A percentile compares a stretch with the other conserved stretches of the same genome.
These are phyloP conservation scores for Holtermanniella nyarrowii DNA, from an alignment of 768 basidiomycete genomes.

Conservation along the genomic window DNA sequence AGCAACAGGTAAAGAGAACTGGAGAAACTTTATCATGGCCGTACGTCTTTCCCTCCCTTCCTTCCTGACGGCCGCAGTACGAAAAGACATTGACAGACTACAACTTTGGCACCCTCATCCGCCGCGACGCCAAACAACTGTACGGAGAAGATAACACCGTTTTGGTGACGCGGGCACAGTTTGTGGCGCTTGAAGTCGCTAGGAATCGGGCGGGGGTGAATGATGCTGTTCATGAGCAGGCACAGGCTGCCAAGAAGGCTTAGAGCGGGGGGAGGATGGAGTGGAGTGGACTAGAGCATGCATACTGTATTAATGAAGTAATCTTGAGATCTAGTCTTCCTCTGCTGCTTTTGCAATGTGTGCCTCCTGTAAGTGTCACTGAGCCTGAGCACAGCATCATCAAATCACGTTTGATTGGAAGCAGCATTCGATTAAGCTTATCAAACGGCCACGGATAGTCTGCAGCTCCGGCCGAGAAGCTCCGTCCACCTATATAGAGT, in stretches of 20 bases:
- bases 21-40: constrained; percentile 71
- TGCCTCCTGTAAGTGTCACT: too few relatives aligned
- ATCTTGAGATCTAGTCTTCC: too few relatives aligned
- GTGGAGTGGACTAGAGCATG: constrained; percentile 37
- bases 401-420: too few relatives aligned
- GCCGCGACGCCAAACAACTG: constrained; percentile 64
- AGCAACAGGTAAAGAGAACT: constrained; percentile 69
- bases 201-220: constrained; percentile 86
- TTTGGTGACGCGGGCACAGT: constrained; percentile 66
- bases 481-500: too few relatives aligned
- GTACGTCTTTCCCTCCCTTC: constrained; percentile 15
- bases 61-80: constrained; percentile 48
- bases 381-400: too few relatives aligned
- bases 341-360: too few relatives aligned
- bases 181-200: constrained; percentile 89
- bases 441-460: too few relatives aligned
- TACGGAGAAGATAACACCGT: constrained; percentile 90
- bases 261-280: constrained; percentile 51
- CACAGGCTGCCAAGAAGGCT: constrained; percentile 53
- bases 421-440: too few relatives aligned
- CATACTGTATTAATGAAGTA: not conserved
- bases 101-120: constrained; percentile 92
- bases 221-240: constrained; percentile 69
- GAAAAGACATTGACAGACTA: constrained; percentile 83
- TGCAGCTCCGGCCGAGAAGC: too few relatives aligned